phyloP scores from a whole-genome alignment of 495 filamentous ascomycete genomes.

The Bombardia bombarda region DNA sequence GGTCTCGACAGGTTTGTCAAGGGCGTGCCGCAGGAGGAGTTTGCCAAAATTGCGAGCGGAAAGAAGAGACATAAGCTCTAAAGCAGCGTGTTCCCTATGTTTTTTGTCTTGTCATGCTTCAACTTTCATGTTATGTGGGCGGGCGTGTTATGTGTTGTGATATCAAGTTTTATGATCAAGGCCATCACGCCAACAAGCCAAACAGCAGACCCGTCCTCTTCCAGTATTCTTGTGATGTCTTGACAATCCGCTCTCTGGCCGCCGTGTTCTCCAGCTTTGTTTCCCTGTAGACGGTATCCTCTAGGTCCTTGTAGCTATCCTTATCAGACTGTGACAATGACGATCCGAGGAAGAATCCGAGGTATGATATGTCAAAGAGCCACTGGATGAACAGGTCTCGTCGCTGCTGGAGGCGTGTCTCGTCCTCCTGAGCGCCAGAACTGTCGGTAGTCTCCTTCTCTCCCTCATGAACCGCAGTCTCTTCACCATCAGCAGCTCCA shows the following conservation, averaged over 20 bases:
- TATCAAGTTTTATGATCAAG: neutral
- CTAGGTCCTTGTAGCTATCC: slow-evolving; percentile 37
- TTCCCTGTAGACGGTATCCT: slow-evolving; percentile 37
- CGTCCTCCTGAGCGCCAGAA: slow-evolving; percentile 18
- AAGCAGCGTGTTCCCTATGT: neutral
- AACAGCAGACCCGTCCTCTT: slow-evolving; percentile 73
- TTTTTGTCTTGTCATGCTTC: neutral
- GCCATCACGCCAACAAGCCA: slow-evolving; percentile 38
- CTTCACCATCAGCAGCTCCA: slow-evolving; percentile 5
- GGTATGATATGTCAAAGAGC: slow-evolving; percentile 68
- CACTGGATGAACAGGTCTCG: slow-evolving; percentile 60
- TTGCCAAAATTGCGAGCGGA: slow-evolving; percentile 49
- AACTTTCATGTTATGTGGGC: neutral
- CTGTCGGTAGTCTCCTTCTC: slow-evolving; percentile 24
- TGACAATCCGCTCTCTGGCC: slow-evolving; percentile 42
- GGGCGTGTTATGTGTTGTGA: neutral
- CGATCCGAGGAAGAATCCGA: slow-evolving; percentile 38
- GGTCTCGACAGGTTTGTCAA: slow-evolving; percentile 72
- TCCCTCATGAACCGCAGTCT: slow-evolving; percentile 12
- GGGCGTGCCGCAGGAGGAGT: slow-evolving; percentile 81
- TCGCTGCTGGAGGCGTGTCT: slow-evolving; percentile 15
- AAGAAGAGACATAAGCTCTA: slow-evolving; percentile 80
- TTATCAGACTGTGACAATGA: slow-evolving; percentile 6
- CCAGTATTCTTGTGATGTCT: slow-evolving; percentile 65
- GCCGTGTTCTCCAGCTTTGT: slow-evolving; percentile 34